A percentile compares a stretch with the other conserved stretches of the same genome.
phyloP scores from a whole-genome alignment of 495 filamentous ascomycete species.

The Tuber indicum region DNA sequence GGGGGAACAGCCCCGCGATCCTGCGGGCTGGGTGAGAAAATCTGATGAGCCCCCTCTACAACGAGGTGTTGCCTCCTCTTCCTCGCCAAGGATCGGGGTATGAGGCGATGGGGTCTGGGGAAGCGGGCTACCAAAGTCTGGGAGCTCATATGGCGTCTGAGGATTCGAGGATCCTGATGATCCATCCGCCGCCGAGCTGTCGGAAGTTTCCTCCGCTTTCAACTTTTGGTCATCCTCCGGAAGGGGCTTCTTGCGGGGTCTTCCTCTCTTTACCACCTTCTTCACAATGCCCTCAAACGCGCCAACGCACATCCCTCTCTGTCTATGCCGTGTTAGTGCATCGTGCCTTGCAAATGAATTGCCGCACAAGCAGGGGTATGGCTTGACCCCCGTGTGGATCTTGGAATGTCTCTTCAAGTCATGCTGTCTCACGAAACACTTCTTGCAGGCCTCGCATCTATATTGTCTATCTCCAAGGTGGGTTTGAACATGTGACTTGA shows the following conservation, averaged over 20 bases:
- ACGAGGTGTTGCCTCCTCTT: slow-evolving; percentile 31
- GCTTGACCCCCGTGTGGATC: slow-evolving; percentile 89
- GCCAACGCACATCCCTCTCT: slow-evolving; percentile 90
- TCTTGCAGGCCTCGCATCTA: slow-evolving; percentile 77
- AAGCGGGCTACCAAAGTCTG: slow-evolving; percentile 30
- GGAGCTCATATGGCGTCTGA: slow-evolving; percentile 30
- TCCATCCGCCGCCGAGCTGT: slow-evolving; percentile 23
- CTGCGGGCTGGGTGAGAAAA: slow-evolving; percentile 15
- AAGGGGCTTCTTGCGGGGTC: slow-evolving; percentile 55
- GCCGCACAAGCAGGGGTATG: slow-evolving; percentile 83
- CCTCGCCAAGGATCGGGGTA: slow-evolving; percentile 25
- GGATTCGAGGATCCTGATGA: slow-evolving; percentile 36
- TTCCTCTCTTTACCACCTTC: slow-evolving; percentile 60
- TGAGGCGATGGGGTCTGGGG: slow-evolving; percentile 32
- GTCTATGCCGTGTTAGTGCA: slow-evolving; percentile 85
- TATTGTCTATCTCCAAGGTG: slow-evolving; percentile 93
- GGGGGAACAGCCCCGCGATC: slow-evolving; percentile 28
- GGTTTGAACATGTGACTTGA: slow-evolving; percentile 94
- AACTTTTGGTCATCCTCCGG: slow-evolving; percentile 60
- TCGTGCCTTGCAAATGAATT: slow-evolving; percentile 89
- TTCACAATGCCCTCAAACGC: slow-evolving; percentile 77
- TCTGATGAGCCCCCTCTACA: slow-evolving; percentile 34
- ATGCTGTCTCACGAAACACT: slow-evolving; percentile 93
- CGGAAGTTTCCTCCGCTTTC: slow-evolving; percentile 24
- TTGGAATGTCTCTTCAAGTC: slow-evolving; percentile 95